phyloP scores from a whole-genome alignment of 495 filamentous ascomycete species.

The Penicillium bialowiezense region DNA sequence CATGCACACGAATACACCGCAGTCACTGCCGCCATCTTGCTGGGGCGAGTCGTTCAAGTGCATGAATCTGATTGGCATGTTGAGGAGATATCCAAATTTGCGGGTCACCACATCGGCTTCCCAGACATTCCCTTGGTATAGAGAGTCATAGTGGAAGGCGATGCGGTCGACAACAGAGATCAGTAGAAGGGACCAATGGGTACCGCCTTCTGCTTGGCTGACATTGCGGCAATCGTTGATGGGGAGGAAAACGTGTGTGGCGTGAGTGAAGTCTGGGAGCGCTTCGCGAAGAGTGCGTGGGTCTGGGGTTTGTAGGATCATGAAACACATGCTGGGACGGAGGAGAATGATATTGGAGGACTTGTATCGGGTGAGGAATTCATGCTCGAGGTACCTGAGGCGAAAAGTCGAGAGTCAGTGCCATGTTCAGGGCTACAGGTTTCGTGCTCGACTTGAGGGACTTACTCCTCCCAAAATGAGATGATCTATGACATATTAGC shows the following conservation, averaged over 20 bases:
- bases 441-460: constrained; percentile 16
- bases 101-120: constrained; percentile 65
- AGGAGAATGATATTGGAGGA: constrained; percentile 86
- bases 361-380: constrained; percentile 71
- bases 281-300: constrained; percentile 61
- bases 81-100: constrained; percentile 64
- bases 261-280: constrained; percentile 63
- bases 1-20: constrained; percentile 94
- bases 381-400: constrained; percentile 80
- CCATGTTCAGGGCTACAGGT: neutral
- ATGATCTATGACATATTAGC: constrained; percentile 52
- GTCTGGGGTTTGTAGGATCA: constrained; percentile 81
- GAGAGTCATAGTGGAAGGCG: constrained; percentile 94
- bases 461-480: constrained; percentile 97
- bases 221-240: constrained; percentile 86
- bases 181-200: constrained; percentile 92
- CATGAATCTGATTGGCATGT: constrained; percentile 62
- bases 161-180: constrained; percentile 85
- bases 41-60: constrained; percentile 82
- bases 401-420: constrained; percentile 8
- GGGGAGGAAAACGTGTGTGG: constrained; percentile 95
- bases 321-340: constrained; percentile 89
- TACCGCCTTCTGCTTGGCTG: constrained; percentile 76
- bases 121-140: constrained; percentile 70
- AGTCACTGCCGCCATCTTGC: constrained; percentile 90